These are phyloP conservation scores for Blepharisma stoltei DNA, from an alignment of 73 alveolate genomes.

Conservation along the genomic window DNA sequence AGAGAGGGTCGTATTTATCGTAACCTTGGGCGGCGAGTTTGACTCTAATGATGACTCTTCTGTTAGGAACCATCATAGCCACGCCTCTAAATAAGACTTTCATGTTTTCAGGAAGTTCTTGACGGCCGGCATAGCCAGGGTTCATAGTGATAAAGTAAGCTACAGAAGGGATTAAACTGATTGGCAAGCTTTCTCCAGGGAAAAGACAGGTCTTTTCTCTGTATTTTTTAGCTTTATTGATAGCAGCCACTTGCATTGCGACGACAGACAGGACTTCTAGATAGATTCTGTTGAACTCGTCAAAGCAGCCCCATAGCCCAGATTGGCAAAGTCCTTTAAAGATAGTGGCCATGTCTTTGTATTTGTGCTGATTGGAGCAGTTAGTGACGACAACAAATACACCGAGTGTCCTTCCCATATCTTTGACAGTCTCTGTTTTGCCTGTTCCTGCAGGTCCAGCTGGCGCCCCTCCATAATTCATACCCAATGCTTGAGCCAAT, in stretches of 20 bases:
- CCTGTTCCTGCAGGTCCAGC: slow-evolving; percentile 99
- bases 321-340: slow-evolving; percentile 99
- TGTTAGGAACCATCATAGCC: slow-evolving; percentile 99
- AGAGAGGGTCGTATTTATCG: slow-evolving; percentile 84
- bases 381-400: slow-evolving; percentile 99
- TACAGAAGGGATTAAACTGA: slow-evolving; percentile 81
- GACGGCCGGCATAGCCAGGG: slow-evolving; percentile 99
- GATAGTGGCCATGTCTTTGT: slow-evolving; percentile 99
- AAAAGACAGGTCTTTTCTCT: slow-evolving; percentile 94
- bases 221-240: slow-evolving; percentile 87
- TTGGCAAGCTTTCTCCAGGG: slow-evolving; percentile 96
- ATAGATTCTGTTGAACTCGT: slow-evolving; percentile 99
- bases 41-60: slow-evolving; percentile 99
- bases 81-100: slow-evolving; percentile 99
- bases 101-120: slow-evolving; percentile 98
- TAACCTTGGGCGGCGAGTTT: slow-evolving; percentile 99
- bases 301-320: slow-evolving; percentile 99
- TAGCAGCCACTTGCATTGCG: slow-evolving; percentile 98
- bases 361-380: slow-evolving; percentile 99
- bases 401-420: slow-evolving; percentile 99
- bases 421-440: slow-evolving; percentile 99
- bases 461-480: slow-evolving; percentile 99
- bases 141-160: slow-evolving; percentile 99
- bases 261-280: slow-evolving; percentile 99
- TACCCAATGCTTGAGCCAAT: slow-evolving; percentile 99